Evolutionary conservation across 2,329 filamentous ascomycete genomes (phyloP).

Genomic region (Alternaria arborescens): DNA sequence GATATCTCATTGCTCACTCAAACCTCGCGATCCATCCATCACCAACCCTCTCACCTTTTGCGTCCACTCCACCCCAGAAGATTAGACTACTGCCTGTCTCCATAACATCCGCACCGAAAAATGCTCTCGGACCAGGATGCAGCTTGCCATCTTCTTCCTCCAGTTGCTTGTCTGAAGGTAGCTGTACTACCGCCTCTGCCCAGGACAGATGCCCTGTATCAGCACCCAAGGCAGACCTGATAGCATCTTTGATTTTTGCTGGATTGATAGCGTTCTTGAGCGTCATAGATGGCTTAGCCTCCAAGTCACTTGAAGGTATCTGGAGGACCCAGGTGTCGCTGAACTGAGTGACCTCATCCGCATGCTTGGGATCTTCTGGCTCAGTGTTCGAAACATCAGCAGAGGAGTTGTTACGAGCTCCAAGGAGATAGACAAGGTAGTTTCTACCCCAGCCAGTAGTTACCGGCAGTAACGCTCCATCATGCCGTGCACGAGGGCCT

Average conservation of each 20-base stretch:
- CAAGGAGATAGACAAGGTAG: conserved; percentile 56
- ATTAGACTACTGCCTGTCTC: conserved; percentile 49
- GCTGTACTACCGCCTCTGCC: conserved; percentile 54
- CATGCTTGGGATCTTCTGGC: conserved; percentile 15
- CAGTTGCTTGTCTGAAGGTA: conserved; percentile 43
- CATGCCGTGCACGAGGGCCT: conserved; percentile 52
- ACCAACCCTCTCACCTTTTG: conserved; percentile 54
- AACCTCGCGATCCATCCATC: conserved; percentile 57
- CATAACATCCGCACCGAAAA: conserved; percentile 53
- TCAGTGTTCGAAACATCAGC: not conserved
- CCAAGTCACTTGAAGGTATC: conserved; percentile 49
- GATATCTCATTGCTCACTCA: conserved; percentile 25
- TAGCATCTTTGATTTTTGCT: conserved; percentile 56
- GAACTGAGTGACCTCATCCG: conserved; percentile 41
- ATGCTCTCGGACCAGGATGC: conserved; percentile 55
- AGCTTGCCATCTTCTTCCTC: conserved; percentile 52
- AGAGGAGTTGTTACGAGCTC: conserved; percentile 28
- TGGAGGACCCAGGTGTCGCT: conserved; percentile 58
- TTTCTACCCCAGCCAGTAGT: conserved; percentile 56
- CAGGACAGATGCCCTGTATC: conserved; percentile 53
- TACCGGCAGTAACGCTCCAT: conserved; percentile 52
- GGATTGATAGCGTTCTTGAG: conserved; percentile 49
- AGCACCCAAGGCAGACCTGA: conserved; percentile 52
- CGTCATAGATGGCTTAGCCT: conserved; percentile 30
- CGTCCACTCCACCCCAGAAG: conserved; percentile 56